Percentiles rank a stretch among this genome's conserved stretches.
These are phyloP conservation scores for Starmerella sp. DNA, from an alignment of 805 yeast species.

Conservation along the genomic window DNA sequence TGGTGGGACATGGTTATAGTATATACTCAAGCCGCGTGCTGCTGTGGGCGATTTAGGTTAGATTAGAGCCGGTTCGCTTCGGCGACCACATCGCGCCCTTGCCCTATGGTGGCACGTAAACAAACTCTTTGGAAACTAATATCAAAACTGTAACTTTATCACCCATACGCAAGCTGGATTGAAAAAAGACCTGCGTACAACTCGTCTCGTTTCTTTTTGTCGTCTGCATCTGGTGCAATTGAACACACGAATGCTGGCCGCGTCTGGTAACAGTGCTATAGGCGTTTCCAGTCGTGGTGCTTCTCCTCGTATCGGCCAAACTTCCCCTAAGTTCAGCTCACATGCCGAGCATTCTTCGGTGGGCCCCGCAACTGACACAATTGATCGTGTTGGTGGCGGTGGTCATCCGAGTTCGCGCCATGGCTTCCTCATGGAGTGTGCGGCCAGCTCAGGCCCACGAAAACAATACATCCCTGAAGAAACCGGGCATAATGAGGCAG, in stretches of 20 bases:
- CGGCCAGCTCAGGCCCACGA: not conserved
- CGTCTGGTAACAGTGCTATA: not conserved
- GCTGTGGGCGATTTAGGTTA: not conserved
- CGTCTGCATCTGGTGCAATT: not conserved
- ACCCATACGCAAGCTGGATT: not conserved
- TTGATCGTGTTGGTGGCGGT: not conserved
- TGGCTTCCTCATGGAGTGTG: slow-evolving; percentile 2
- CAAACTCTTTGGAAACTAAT: not conserved
- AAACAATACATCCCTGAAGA: not conserved
- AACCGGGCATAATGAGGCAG: not conserved
- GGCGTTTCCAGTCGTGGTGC: not conserved
- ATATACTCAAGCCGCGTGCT: no score
- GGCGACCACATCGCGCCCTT: not conserved
- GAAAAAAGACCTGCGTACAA: no score
- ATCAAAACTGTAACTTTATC: not conserved
- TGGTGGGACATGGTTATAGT: no score
- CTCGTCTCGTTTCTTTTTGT: not conserved
- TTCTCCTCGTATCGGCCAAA: not conserved
- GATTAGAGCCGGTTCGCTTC: not conserved
- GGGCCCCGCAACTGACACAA: not conserved
- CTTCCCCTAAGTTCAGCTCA: not conserved
- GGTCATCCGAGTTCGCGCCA: not conserved
- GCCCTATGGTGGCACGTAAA: slow-evolving; percentile 3
- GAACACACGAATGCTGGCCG: not conserved
- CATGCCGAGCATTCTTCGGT: no score